These are phyloP conservation scores for Myriosclerotinia duriaeana DNA, from an alignment of 2,329 filamentous ascomycete genomes.

Conservation along the genomic window DNA sequence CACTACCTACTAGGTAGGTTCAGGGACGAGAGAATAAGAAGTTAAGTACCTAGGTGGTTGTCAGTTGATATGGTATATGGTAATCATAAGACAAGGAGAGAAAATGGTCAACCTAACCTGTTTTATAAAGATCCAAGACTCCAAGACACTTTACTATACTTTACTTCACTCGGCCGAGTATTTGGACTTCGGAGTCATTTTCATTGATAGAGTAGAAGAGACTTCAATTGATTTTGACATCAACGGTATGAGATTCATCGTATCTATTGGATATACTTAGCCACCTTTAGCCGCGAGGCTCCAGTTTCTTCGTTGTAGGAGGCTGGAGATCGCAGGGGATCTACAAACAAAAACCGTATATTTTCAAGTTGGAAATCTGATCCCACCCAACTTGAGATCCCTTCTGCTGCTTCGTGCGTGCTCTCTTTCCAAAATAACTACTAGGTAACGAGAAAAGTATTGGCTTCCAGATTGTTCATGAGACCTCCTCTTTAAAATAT, in stretches of 20 bases:
- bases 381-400: too few species aligned
- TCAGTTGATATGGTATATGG: not conserved
- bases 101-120: not conserved
- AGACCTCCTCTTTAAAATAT: too few species aligned
- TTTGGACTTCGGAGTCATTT: conserved; percentile 1
- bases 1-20: conserved; percentile 10
- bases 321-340: conserved; percentile 19
- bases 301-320: conserved; percentile 12
- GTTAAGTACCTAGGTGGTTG: not conserved
- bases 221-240: not conserved
- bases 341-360: not conserved
- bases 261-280: conserved; percentile 14
- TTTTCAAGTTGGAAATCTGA: not conserved
- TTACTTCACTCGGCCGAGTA: not conserved
- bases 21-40: not conserved
- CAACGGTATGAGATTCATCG: not conserved
- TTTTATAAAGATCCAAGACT: conserved; percentile 18
- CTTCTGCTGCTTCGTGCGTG: too few species aligned
- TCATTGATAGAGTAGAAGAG: conserved; percentile 3
- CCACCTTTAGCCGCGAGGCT: conserved; percentile 17
- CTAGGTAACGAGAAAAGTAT: not conserved
- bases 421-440: too few species aligned
- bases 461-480: too few species aligned
- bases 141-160: not conserved
- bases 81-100: conserved; percentile 8